Percentiles rank a stretch among this genome's conserved stretches.
phyloP scores from a whole-genome alignment of 169 alveolate species.

The Sarcocystis neurona region DNA sequence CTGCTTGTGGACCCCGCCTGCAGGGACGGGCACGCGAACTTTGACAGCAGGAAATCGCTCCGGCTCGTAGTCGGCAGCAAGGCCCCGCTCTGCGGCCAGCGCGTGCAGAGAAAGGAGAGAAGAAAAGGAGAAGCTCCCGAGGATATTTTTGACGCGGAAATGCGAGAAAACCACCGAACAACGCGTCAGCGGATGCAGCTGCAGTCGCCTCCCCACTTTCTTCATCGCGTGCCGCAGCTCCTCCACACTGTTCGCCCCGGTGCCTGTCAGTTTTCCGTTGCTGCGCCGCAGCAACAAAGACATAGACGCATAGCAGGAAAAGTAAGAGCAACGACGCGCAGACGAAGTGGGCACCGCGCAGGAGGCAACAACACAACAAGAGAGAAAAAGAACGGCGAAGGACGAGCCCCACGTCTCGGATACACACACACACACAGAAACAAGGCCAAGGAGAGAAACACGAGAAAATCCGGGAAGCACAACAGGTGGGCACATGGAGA shows the following conservation, averaged over 20 bases:
- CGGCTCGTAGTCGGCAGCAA: conserved; percentile 43
- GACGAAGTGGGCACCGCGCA: neutral
- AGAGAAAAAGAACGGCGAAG: neutral
- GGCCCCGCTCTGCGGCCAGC: conserved; percentile 17
- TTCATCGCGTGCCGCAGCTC: conserved; percentile 25
- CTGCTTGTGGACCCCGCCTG: too few relatives aligned
- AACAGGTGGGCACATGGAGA: too few relatives aligned
- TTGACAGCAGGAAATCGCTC: conserved; percentile 49
- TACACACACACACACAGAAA: too few relatives aligned
- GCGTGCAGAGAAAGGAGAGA: conserved; percentile 3
- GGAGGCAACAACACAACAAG: neutral
- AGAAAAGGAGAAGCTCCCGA: conserved; percentile 31
- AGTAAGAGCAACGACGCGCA: neutral
- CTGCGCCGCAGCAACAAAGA: neutral
- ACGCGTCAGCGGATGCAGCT: neutral
- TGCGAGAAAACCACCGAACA: neutral
- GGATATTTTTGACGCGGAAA: conserved; percentile 35
- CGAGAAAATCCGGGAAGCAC: too few relatives aligned
- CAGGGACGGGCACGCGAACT: neutral
- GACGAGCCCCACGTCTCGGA: too few relatives aligned
- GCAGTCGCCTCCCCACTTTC: conserved; percentile 41
- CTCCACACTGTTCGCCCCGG: conserved; percentile 34
- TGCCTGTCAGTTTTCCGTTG: conserved; percentile 49
- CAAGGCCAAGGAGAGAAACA: neutral
- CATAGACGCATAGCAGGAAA: neutral